Evolutionary conservation across 208 protist genomes (phyloP).

Genomic region (Leishmania major): DNA sequence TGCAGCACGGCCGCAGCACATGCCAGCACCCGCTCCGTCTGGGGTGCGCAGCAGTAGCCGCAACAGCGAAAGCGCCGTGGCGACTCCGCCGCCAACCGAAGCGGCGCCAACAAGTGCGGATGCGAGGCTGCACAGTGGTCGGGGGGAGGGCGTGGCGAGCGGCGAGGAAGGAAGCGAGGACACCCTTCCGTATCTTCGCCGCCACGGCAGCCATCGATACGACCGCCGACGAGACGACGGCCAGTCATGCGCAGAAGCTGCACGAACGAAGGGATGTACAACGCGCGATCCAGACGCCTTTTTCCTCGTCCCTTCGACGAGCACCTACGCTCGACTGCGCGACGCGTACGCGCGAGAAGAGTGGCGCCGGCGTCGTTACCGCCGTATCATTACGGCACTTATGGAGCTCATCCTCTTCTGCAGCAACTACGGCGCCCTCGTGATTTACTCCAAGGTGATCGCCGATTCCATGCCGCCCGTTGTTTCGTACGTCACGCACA

Average conservation of each 20-base stretch:
- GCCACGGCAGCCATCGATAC: background rate
- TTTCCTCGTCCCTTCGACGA: background rate
- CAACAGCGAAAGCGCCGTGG: background rate
- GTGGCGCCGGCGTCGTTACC: conserved; percentile 39
- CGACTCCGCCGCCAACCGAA: background rate
- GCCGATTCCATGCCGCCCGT: conserved; percentile 72
- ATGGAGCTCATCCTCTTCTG: conserved; percentile 69
- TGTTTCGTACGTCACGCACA: conserved; percentile 33
- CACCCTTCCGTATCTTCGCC: background rate
- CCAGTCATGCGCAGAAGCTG: background rate
- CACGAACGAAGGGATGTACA: background rate
- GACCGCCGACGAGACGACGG: background rate
- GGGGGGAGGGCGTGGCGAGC: background rate
- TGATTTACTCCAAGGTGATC: conserved; percentile 77
- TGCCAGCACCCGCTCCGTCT: background rate
- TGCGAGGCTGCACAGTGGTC: background rate
- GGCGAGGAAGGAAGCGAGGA: background rate
- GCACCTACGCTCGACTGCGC: conserved; percentile 16
- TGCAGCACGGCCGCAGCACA: background rate
- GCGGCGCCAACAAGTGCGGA: background rate
- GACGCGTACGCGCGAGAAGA: conserved; percentile 37
- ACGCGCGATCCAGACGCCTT: background rate
- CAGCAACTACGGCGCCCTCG: conserved; percentile 71
- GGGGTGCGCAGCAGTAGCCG: background rate
- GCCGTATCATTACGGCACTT: conserved; percentile 50